Evolutionary conservation across 2,329 filamentous ascomycete genomes (phyloP), one percentile per base, ranked within the genome.

Genomic region (Aspergillus niger): DNA sequence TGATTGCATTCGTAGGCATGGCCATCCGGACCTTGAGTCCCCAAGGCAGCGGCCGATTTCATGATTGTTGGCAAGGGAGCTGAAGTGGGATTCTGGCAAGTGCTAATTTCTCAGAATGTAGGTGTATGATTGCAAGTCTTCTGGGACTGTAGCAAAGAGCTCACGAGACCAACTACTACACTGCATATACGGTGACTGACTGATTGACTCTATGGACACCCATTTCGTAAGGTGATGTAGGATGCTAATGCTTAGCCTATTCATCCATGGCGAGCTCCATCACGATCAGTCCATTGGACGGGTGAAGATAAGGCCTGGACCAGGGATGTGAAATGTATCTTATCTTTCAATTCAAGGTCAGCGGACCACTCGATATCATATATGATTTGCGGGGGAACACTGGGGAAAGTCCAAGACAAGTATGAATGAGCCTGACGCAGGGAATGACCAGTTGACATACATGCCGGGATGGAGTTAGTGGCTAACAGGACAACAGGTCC

Each of bases 251-350:
- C 55, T 63, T 60, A 57, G 63, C 61, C 57, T 63, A 53, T 64
- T 55, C 61, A 63, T 63, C 61, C 69, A 71, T 68, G 59, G 65
- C 67, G 66, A 65, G 67, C 55, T 65, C 67, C 63, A 64, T 65
- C 63, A 66, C 60, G 30, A 60, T 55, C 58, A 63, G 54, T 56
- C 58, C 61, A 58, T 65, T 58, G 49, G 53, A 32, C 53, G 8
- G 53, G 63, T 36, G 58, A 55, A 58, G 55, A 57, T 55, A 55
- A 58, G 60, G 60, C 63, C 61, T 53, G 65, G 59, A 57, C 38
- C 58, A 39, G 48, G 43, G 53, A 65, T 58, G 57, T 30, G 17
- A 36, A 38, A 48, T 30, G 50, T 50, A 22, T 54, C 62, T 63
- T 36, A 36, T 36, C 11, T 13, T 36, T 58, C 13, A 51, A 51